A percentile compares a stretch with the other conserved stretches of the same genome.
Conservation (phyloP, 108 stramenopile genomes). For the Pseudonitzschia delicatissima region DNA sequence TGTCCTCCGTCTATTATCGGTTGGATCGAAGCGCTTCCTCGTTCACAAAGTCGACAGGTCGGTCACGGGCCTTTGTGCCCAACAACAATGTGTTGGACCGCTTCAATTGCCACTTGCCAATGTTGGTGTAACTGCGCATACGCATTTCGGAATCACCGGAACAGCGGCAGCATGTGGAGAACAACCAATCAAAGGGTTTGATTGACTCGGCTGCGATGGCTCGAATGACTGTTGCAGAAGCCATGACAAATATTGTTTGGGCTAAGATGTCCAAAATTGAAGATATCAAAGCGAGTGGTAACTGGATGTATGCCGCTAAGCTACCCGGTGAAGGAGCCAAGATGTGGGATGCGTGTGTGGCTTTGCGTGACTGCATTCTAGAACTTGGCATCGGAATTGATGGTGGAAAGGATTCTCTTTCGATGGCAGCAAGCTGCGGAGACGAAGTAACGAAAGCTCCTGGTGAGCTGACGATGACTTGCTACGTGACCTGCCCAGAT, state of each 20-base stretch:
- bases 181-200: constrained; percentile 96
- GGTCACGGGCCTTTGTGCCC: constrained; percentile 97
- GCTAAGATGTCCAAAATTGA: constrained; percentile 90
- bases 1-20: constrained; percentile 91
- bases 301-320: constrained; percentile 99
- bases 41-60: constrained; percentile 99
- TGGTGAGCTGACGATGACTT: constrained; percentile 94
- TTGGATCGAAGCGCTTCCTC: constrained; percentile 98
- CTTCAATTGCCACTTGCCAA: constrained; percentile 96
- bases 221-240: constrained; percentile 95
- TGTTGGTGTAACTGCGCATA: constrained; percentile 93
- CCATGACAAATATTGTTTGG: constrained; percentile 98
- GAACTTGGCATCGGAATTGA: constrained; percentile 93
- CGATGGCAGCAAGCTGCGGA: constrained; percentile 96
- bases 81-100: constrained; percentile 99
- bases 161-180: constrained; percentile 97
- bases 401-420: constrained; percentile 99
- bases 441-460: constrained; percentile 96
- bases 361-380: constrained; percentile 86
- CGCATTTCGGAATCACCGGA: constrained; percentile 92
- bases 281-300: constrained; percentile 95
- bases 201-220: constrained; percentile 94
- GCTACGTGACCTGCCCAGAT: constrained; percentile 94
- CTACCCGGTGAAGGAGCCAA: constrained; percentile 96
- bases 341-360: constrained; percentile 98